Conservation (phyloP, 306 rosid genomes). For the Medicago arabica region DNA sequence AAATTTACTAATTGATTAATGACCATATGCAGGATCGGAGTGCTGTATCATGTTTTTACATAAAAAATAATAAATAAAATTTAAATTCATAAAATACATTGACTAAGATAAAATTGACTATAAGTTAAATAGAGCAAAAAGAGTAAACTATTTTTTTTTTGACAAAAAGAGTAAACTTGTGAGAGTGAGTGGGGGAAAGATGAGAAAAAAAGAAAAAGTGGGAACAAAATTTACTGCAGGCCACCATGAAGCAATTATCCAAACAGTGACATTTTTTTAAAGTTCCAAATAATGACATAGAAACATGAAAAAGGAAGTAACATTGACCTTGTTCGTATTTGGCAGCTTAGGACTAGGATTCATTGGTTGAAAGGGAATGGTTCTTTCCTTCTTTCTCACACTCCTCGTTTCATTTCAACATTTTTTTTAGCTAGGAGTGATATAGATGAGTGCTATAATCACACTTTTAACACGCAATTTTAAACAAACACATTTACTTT, state of each 20-base stretch:
- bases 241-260: conserved; percentile 34
- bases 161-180: background rate
- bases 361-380: background rate
- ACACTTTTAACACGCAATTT: no score
- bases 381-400: background rate
- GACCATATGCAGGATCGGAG: no score
- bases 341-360: background rate
- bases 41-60: no score
- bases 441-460: no score
- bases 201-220: background rate
- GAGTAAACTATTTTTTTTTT: no score
- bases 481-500: no score
- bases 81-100: background rate
- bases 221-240: conserved; percentile 23
- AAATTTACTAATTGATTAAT: no score
- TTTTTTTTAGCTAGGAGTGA: background rate
- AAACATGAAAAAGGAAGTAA: conserved; percentile 3
- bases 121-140: background rate
- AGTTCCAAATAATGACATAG: conserved; percentile 35
- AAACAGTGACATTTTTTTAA: conserved; percentile 7
- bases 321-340: conserved; percentile 9
- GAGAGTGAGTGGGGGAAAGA: background rate
- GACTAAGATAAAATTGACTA: background rate
- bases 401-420: background rate
- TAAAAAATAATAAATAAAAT: no score